Conservation (phyloP, 2,329 filamentous ascomycete species). For the Acephala macrosclerotiorum region DNA sequence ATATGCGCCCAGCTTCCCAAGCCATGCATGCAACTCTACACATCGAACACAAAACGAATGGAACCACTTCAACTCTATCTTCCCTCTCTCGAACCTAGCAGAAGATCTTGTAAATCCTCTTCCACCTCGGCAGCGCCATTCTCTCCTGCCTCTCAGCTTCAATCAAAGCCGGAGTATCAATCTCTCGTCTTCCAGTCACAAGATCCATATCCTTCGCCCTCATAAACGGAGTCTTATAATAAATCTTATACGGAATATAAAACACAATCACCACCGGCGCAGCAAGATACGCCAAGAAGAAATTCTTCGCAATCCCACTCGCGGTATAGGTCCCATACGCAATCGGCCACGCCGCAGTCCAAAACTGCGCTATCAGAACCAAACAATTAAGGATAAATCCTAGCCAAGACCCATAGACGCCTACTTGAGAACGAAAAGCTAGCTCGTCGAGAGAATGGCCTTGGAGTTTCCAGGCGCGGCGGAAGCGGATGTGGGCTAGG, state of each 20-base stretch:
- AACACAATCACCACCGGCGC: conserved; percentile 59
- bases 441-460: conserved; percentile 70
- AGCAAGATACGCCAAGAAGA: conserved; percentile 66
- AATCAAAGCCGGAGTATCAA: conserved; percentile 37
- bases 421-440: conserved; percentile 66
- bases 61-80: not conserved
- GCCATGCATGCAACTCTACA: not conserved
- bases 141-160: conserved; percentile 35
- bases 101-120: conserved; percentile 37
- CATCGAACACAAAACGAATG: not conserved
- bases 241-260: conserved; percentile 72
- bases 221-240: conserved; percentile 47
- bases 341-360: conserved; percentile 56
- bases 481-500: conserved; percentile 73
- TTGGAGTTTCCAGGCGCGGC: conserved; percentile 62
- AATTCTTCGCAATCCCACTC: conserved; percentile 52
- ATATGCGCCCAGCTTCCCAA: not conserved
- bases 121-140: conserved; percentile 36
- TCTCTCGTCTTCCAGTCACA: conserved; percentile 31
- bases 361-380: conserved; percentile 48
- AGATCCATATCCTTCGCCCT: conserved; percentile 34
- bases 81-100: conserved; percentile 22
- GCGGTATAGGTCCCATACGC: conserved; percentile 42
- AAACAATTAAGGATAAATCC: conserved; percentile 64
- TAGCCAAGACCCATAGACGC: conserved; percentile 67